phyloP scores from a whole-genome alignment of 2,329 filamentous ascomycete genomes.

The Exophiala bonariae region DNA sequence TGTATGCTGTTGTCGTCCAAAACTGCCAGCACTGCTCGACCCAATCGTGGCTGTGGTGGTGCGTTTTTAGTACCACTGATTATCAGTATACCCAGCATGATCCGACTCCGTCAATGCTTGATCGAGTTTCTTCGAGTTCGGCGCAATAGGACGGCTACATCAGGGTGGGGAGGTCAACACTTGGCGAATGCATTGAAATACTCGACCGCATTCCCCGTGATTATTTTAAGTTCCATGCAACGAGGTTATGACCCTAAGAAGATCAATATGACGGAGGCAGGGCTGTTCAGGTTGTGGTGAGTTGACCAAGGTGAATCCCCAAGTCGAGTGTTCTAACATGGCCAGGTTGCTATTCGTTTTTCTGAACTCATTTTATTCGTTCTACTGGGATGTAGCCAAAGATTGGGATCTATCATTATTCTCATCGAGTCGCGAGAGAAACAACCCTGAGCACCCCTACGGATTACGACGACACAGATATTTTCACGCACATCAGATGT shows the following conservation, averaged over 20 bases:
- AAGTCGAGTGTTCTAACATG: conserved; percentile 12
- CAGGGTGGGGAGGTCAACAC: conserved; percentile 80
- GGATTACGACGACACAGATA: conserved; percentile 74
- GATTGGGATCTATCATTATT: conserved; percentile 96
- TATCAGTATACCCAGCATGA: conserved; percentile 77
- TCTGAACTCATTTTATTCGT: conserved; percentile 88
- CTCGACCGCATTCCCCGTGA: conserved; percentile 87
- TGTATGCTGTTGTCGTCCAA: conserved; percentile 84
- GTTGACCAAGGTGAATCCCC: conserved; percentile 18
- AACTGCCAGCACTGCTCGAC: conserved; percentile 73
- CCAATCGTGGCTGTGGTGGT: conserved; percentile 80
- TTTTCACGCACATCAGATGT: conserved; percentile 71
- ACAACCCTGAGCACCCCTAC: conserved; percentile 67
- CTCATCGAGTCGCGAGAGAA: conserved; percentile 57
- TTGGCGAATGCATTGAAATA: conserved; percentile 95
- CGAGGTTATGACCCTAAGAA: conserved; percentile 58
- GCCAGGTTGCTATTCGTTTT: conserved; percentile 71
- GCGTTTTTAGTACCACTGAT: conserved; percentile 78
- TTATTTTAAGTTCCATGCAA: conserved; percentile 75
- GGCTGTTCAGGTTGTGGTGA: conserved; percentile 57
- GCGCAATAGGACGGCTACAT: conserved; percentile 43
- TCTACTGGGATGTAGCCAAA: conserved; percentile 96
- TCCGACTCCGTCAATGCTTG: conserved; percentile 87
- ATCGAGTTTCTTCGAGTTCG: conserved; percentile 80
- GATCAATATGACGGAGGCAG: conserved; percentile 55